These are phyloP conservation scores for Lentithecium fluviatile DNA, from an alignment of 495 filamentous ascomycete species.

Conservation along the genomic window DNA sequence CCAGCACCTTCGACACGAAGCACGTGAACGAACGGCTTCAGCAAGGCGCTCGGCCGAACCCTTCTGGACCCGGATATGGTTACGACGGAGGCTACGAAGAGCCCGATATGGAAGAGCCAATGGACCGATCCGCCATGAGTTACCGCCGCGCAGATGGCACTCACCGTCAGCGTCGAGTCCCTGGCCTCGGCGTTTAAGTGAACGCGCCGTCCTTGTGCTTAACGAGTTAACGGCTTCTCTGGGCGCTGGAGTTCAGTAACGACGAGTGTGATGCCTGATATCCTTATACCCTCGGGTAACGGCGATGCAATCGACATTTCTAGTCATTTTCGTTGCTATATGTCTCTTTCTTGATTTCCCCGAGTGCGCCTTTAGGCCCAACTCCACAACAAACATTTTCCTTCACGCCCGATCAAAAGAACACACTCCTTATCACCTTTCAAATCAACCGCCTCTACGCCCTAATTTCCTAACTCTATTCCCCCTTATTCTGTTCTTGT, in stretches of 20 bases:
- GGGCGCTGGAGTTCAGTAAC: conserved; percentile 13
- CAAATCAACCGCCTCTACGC: background rate
- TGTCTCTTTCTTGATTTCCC: background rate
- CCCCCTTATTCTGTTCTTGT: conserved; percentile 10
- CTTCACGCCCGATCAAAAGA: conserved; percentile 9
- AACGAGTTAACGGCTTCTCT: background rate
- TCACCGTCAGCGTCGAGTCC: conserved; percentile 33
- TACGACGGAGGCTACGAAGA: conserved; percentile 32
- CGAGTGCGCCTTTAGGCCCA: background rate
- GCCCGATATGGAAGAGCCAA: conserved; percentile 31
- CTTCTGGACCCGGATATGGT: conserved; percentile 16
- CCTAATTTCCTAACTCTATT: background rate
- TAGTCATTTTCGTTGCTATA: conserved; percentile 1
- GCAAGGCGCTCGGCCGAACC: conserved; percentile 39
- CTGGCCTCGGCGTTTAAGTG: conserved; percentile 21
- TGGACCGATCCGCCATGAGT: conserved; percentile 33
- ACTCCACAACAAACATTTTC: conserved; percentile 9
- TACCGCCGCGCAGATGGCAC: conserved; percentile 40
- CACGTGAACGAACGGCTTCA: conserved; percentile 39
- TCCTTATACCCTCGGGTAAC: conserved; percentile 16
- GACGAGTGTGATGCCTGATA: conserved; percentile 19
- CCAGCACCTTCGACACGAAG: conserved; percentile 36
- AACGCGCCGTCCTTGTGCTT: background rate
- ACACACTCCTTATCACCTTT: conserved; percentile 16
- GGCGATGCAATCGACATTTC: conserved; percentile 10